Conservation (phyloP, 805 yeast species). For the Pichia gijzeniarum region DNA sequence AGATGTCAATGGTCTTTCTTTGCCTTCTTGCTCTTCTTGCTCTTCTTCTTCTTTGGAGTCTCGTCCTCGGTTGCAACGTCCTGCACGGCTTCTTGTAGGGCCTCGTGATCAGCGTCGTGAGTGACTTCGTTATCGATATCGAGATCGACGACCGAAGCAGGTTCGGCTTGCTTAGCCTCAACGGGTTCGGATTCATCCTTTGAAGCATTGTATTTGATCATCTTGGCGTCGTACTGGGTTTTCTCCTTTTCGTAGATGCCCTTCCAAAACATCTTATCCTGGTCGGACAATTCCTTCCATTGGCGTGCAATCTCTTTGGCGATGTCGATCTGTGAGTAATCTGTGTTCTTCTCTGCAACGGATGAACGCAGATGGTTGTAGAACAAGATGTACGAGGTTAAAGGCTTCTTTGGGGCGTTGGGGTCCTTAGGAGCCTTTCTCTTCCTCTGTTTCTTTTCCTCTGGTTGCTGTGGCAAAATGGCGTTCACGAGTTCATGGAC, state of each 20-base stretch:
- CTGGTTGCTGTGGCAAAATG: no score
- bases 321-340: constrained; percentile 68
- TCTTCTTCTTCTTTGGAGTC: constrained; percentile 48
- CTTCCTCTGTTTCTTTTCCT: constrained; percentile 38
- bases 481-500: no score
- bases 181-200: not conserved
- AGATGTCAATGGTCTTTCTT: constrained; percentile 5
- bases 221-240: constrained; percentile 29
- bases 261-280: constrained; percentile 69
- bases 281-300: constrained; percentile 70
- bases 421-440: constrained; percentile 64
- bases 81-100: no score
- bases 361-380: constrained; percentile 67
- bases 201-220: constrained; percentile 22
- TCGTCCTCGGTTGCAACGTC: constrained; percentile 1
- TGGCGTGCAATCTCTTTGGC: constrained; percentile 70
- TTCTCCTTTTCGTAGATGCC: constrained; percentile 45
- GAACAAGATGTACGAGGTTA: constrained; percentile 79
- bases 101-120: no score
- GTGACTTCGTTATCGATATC: not conserved
- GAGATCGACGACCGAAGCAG: not conserved
- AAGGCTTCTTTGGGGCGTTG: constrained; percentile 91
- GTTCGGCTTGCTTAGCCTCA: not conserved
- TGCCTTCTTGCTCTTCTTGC: constrained; percentile 27
- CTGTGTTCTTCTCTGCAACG: constrained; percentile 65